Evolutionary conservation across 345 rosid species (phyloP), one percentile per base, ranked within the genome.

Genomic region (Gossypium sturtianum): DNA sequence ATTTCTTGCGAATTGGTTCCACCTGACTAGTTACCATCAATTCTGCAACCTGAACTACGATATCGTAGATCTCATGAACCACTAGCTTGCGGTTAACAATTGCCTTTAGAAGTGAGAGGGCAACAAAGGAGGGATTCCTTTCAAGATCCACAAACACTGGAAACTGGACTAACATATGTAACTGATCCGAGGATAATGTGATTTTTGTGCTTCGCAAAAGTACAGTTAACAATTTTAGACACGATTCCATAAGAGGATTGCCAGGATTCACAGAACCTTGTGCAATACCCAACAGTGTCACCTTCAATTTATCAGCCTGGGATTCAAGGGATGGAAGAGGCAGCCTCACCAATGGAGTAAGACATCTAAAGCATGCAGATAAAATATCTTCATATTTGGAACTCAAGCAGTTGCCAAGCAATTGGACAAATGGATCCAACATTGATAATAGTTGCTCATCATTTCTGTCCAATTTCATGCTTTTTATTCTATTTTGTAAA

Each of bases 131-230:
- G 64, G 96, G 82, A 79, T 86, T 82, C 75, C 90, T 90, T 70
- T 89, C 96, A 59, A 93, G 88, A 80, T 95, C 97, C 68, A 83
- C 85, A 86, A 95, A 95, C 75, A 93, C 62, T 13, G 98, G 99
- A 79, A 91, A 91, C 81, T 83, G 89, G 78, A 93, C 83, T 73
- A 93, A 80, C 74, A 86, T 64, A 68, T 80, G 89, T 49, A 91
- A 65, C 76, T 95, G 96, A 71, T 91, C 94, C 2, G 89, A 77
- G 41, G 99, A 89, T 66, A 93, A 90, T 63, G 87, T 85, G 12
- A 90, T 82, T 22, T 77, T 82, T 25, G 86, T 80, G 77, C 85
- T 89, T 63, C 76, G 81, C 44, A 95, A 86, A 76, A 95, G 96
- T 49, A 79, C 91, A 34, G 90, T 93, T 79, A 95, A 83, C 84